phyloP scores from a whole-genome alignment of 1,284 basidiomycete genomes.

The Sphaerobolus stellatus region DNA sequence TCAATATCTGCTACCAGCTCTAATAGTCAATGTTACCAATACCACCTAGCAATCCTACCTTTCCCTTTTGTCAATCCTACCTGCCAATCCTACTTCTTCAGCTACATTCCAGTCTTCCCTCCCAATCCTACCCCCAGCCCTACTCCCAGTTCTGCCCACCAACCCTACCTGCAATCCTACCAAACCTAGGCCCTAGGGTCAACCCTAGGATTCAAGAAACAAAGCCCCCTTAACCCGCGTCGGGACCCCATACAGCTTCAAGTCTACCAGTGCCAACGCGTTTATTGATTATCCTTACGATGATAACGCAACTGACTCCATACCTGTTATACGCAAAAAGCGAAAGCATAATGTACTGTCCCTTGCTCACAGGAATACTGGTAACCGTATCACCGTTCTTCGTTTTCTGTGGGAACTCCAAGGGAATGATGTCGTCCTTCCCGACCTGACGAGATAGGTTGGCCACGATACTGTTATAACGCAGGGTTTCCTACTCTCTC shows the following conservation, averaged over 20 bases:
- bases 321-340: constrained; percentile 35
- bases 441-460: constrained; percentile 22
- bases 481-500: constrained; percentile 32
- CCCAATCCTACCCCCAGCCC: too few relatives aligned
- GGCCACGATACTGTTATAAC: constrained; percentile 30
- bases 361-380: constrained; percentile 36
- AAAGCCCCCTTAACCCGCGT: too few relatives aligned
- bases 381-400: constrained; percentile 29
- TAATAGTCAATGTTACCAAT: too few relatives aligned
- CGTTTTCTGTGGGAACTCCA: constrained; percentile 26
- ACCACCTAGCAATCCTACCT: too few relatives aligned
- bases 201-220: too few relatives aligned
- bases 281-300: not conserved
- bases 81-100: too few relatives aligned
- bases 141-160: too few relatives aligned
- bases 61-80: too few relatives aligned
- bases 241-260: constrained; percentile 17
- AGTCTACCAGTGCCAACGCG: not conserved
- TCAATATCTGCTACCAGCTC: too few relatives aligned
- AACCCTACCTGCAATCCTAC: too few relatives aligned
- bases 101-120: too few relatives aligned
- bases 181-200: too few relatives aligned
- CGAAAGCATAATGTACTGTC: constrained; percentile 33
- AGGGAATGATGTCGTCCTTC: constrained; percentile 34
- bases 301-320: not conserved